These are phyloP conservation scores for Clavariopsis aquatica DNA, from an alignment of 495 filamentous ascomycete species.

Conservation along the genomic window DNA sequence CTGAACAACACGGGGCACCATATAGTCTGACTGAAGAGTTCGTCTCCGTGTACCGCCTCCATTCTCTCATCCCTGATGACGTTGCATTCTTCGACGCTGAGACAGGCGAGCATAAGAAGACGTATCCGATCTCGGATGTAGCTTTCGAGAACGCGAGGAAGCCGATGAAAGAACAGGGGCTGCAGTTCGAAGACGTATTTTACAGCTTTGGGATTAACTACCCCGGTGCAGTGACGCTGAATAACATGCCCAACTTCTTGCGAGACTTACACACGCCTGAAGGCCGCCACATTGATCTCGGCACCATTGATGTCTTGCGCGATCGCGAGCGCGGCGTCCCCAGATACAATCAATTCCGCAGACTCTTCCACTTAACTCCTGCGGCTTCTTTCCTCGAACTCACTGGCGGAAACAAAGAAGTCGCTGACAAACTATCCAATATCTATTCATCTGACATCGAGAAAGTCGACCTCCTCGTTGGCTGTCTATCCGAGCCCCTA, in stretches of 20 bases:
- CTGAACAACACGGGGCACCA: constrained; percentile 44
- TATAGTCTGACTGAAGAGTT: constrained; percentile 50
- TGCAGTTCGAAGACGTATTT: constrained; percentile 48
- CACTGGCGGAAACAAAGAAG: constrained; percentile 42
- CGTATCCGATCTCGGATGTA: constrained; percentile 39
- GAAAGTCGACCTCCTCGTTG: constrained; percentile 47
- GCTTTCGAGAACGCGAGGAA: constrained; percentile 44
- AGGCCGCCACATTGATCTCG: constrained; percentile 44
- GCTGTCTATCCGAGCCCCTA: constrained; percentile 45
- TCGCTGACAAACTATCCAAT: constrained; percentile 40
- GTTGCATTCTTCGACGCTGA: constrained; percentile 47
- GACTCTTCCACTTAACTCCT: constrained; percentile 44
- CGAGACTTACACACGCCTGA: constrained; percentile 44
- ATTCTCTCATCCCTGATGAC: constrained; percentile 49
- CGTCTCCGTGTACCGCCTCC: constrained; percentile 50
- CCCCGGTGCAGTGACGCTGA: constrained; percentile 49
- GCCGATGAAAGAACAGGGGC: constrained; percentile 35
- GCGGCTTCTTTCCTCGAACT: constrained; percentile 43
- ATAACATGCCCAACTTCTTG: constrained; percentile 49
- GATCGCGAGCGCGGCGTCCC: constrained; percentile 53
- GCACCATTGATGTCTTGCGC: constrained; percentile 49
- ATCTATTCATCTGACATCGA: constrained; percentile 46
- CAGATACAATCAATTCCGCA: constrained; percentile 51
- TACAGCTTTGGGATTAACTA: constrained; percentile 53
- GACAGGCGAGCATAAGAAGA: constrained; percentile 42